Evolutionary conservation across 192 early-diverging fungal genomes (phyloP).

Genomic region (Podila horticola): DNA sequence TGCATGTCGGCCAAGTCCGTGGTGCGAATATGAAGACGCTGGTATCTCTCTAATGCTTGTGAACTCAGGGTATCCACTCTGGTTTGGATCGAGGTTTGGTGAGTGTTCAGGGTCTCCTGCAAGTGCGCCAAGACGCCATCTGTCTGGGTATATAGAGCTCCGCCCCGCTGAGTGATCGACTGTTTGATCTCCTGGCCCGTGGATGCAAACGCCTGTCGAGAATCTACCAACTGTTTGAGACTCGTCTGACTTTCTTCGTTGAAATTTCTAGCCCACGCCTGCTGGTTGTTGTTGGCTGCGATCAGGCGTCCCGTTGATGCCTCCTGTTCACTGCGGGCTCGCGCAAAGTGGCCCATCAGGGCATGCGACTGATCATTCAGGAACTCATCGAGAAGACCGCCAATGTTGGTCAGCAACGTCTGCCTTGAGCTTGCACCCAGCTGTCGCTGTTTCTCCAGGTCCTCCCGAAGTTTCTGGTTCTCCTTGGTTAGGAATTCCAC

Average conservation of each 20-base stretch:
- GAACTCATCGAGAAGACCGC: constrained; percentile 26
- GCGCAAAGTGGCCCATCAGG: constrained; percentile 24
- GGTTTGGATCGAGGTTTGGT: constrained; percentile 13
- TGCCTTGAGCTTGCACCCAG: constrained; percentile 8
- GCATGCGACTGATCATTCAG: constrained; percentile 17
- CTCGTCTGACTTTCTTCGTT: constrained; percentile 3
- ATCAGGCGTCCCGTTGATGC: constrained; percentile 7
- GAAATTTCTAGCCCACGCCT: constrained; percentile 16
- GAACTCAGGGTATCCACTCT: constrained; percentile 9
- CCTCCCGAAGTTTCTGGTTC: constrained; percentile 25
- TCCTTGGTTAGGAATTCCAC: constrained; percentile 24
- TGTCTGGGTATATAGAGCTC: not conserved
- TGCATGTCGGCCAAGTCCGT: constrained; percentile 9
- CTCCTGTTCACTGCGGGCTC: constrained; percentile 7
- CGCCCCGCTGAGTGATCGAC: not conserved
- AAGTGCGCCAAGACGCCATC: not conserved
- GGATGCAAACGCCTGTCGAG: constrained; percentile 6
- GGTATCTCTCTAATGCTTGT: constrained; percentile 8
- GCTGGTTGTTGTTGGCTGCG: constrained; percentile 15
- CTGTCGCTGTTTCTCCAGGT: constrained; percentile 17
- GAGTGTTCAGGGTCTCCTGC: constrained; percentile 9
- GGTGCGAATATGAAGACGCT: constrained; percentile 10
- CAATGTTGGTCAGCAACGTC: constrained; percentile 18
- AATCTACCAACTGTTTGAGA: constrained; percentile 10
- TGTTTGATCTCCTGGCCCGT: not conserved